Evolutionary conservation across 352 stramenopile genomes (phyloP), one percentile per base, ranked within the genome.

Genomic region (Globisporangium camurandrum): DNA sequence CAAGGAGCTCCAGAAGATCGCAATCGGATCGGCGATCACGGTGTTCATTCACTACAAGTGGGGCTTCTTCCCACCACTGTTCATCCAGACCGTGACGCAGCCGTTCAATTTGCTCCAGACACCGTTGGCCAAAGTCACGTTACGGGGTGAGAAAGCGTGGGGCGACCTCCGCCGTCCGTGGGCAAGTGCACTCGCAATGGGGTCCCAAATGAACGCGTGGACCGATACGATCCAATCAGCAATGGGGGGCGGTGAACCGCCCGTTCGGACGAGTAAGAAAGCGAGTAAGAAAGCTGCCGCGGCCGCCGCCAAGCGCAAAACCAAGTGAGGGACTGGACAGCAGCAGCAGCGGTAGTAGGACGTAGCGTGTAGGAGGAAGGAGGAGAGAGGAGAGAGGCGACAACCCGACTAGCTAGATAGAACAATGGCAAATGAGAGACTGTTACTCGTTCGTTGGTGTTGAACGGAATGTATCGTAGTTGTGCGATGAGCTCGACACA

Each of bases 21-120:
- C 57, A 31, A 61, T 93, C 19, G 76, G 78, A 49, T 70, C 78
- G 24, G 39, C 61, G 14, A 64, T 93, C 55, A 86, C 81, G 44
- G 42, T 81, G 39, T 71, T 93, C 40, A 56, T 90, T 37, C 78
- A 90, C 67, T 83, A 69, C 60, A 79, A 87, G 54, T 93, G 70
- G 72, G 72, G 74, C 45, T 90, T 89, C 61, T 88, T 86, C 61
- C 81, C 81, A 19, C 81, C 81, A 34, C 68, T 93, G 12, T 57
- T 93, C 54, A 88, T 93, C 59, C 78, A 88, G 66, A 67, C 70
- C 28, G 67, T 90, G 49, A 88, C 75, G 56, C 78, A 88, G 71
- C 81, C 81, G 16, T 83, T 84, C 42, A 87, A 86, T 61, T 45
- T 93, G 40, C 67, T 73, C 38, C 72, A 88, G 49, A 61, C 71